Percentiles rank a stretch among this genome's conserved stretches.
Evolutionary conservation across 2,329 filamentous ascomycete species (phyloP).

Genomic region (Boeremia exigua): DNA sequence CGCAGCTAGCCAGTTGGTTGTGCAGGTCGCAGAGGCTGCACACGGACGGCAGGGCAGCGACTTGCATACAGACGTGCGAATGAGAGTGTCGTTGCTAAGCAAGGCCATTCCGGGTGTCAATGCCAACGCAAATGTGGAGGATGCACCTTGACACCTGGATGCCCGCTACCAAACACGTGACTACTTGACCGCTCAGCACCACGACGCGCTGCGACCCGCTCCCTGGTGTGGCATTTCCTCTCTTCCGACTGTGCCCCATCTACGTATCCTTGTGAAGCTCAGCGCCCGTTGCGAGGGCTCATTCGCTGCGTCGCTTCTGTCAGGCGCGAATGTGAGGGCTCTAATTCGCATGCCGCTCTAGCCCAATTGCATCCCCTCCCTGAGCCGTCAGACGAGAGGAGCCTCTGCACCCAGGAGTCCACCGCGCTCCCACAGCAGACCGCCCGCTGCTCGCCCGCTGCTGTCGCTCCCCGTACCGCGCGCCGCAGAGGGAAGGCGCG

Average conservation of each 20-base stretch:
- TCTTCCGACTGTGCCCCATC: constrained; percentile 19
- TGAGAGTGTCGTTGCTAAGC: constrained; percentile 16
- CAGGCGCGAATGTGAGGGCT: constrained; percentile 43
- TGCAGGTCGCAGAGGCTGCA: not conserved
- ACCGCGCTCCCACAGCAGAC: constrained; percentile 22
- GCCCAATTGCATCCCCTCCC: constrained; percentile 42
- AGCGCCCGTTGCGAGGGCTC: constrained; percentile 25
- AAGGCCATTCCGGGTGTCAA: constrained; percentile 20
- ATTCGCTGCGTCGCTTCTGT: constrained; percentile 36
- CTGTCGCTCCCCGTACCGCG: constrained; percentile 17
- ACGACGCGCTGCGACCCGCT: constrained; percentile 25
- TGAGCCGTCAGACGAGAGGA: constrained; percentile 35
- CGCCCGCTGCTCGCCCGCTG: constrained; percentile 23
- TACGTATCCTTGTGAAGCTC: constrained; percentile 19
- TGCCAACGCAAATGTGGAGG: constrained; percentile 15
- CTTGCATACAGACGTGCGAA: constrained; percentile 12
- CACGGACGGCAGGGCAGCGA: not conserved
- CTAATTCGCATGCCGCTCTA: constrained; percentile 45
- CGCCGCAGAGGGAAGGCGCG: constrained; percentile 28
- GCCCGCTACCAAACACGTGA: constrained; percentile 20
- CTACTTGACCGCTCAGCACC: constrained; percentile 20
- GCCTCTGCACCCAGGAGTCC: constrained; percentile 26
- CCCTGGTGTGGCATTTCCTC: constrained; percentile 27
- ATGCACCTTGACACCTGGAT: constrained; percentile 13
- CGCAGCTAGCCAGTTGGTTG: not conserved